These are phyloP conservation scores for Phytopythium vexans DNA, from an alignment of 352 stramenopile genomes.

Conservation along the genomic window DNA sequence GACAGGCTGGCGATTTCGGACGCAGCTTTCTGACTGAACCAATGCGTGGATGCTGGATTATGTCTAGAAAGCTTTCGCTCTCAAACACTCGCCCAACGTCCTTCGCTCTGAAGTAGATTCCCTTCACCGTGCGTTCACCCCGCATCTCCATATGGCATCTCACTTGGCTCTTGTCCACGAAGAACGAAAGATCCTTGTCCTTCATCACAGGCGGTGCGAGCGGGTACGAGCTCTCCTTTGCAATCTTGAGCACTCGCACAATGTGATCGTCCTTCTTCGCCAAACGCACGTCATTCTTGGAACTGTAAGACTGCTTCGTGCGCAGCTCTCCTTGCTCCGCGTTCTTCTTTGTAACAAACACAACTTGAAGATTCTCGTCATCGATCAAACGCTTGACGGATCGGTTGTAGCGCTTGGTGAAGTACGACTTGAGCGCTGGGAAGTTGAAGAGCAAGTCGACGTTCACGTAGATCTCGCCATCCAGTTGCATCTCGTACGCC, in stretches of 20 bases:
- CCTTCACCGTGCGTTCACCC: conserved; percentile 2
- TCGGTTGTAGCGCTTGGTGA: conserved; percentile 7
- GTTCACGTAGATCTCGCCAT: conserved; percentile 6
- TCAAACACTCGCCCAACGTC: too few relatives aligned
- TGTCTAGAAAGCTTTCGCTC: too few relatives aligned
- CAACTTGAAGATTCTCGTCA: conserved; percentile 3
- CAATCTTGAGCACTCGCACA: background rate
- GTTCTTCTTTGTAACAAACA: conserved; percentile 8
- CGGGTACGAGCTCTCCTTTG: conserved; percentile 1
- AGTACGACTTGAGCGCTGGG: conserved; percentile 3
- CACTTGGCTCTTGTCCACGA: conserved; percentile 3
- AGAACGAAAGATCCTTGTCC: conserved; percentile 3
- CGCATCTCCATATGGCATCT: conserved; percentile 6
- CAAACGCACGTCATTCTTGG: conserved; percentile 3
- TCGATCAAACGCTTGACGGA: conserved; percentile 2
- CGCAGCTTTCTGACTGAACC: too few relatives aligned
- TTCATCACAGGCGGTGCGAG: conserved; percentile 2
- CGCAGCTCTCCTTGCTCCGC: conserved; percentile 1
- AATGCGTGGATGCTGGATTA: too few relatives aligned
- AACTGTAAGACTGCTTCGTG: conserved; percentile 1
- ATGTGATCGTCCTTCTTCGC: conserved; percentile 4
- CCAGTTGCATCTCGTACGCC: conserved; percentile 4
- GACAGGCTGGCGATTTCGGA: too few relatives aligned
- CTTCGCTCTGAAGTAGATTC: conserved; percentile 5
- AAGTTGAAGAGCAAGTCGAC: conserved; percentile 3